These are phyloP conservation scores for Polyporus tsugae DNA, from an alignment of 1,284 basidiomycete species.

Conservation along the genomic window DNA sequence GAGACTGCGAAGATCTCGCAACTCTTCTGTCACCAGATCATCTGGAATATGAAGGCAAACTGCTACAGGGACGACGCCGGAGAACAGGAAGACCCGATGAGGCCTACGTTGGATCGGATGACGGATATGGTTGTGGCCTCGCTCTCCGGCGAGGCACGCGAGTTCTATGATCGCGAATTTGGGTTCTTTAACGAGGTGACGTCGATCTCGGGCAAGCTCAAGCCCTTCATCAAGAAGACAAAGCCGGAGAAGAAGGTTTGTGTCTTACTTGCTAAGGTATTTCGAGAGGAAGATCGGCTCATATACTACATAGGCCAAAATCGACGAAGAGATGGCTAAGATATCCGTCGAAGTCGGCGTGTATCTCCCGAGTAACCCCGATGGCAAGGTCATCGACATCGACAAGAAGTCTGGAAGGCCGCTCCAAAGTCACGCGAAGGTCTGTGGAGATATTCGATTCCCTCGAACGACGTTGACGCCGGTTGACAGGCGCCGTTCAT, in stretches of 20 bases:
- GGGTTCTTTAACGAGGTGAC: slow-evolving; percentile 97
- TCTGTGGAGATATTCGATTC: slow-evolving; percentile 37
- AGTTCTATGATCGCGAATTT: slow-evolving; percentile 97
- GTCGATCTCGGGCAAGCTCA: slow-evolving; percentile 96
- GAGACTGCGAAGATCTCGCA: slow-evolving; percentile 98
- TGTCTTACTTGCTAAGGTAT: background rate
- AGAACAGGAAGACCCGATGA: slow-evolving; percentile 94
- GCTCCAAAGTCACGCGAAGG: slow-evolving; percentile 97
- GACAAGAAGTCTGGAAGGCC: slow-evolving; percentile 97
- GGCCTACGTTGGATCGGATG: slow-evolving; percentile 92
- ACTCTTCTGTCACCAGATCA: slow-evolving; percentile 99
- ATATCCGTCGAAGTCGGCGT: slow-evolving; percentile 94
- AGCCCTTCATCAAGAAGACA: slow-evolving; percentile 95
- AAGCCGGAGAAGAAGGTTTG: slow-evolving; percentile 96
- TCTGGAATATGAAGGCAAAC: slow-evolving; percentile 99
- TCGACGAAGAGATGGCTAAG: slow-evolving; percentile 99
- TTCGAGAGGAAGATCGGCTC: slow-evolving; percentile 14
- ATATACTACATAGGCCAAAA: slow-evolving; percentile 80
- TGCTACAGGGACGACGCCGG: slow-evolving; percentile 92
- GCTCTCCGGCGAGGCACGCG: slow-evolving; percentile 89
- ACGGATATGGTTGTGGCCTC: slow-evolving; percentile 84
- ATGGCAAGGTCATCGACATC: slow-evolving; percentile 95
- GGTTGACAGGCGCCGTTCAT: slow-evolving; percentile 91
- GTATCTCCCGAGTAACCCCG: slow-evolving; percentile 97
- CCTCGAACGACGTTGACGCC: background rate